phyloP scores from a whole-genome alignment of 2,329 filamentous ascomycete species.

The Venturia nashicola region DNA sequence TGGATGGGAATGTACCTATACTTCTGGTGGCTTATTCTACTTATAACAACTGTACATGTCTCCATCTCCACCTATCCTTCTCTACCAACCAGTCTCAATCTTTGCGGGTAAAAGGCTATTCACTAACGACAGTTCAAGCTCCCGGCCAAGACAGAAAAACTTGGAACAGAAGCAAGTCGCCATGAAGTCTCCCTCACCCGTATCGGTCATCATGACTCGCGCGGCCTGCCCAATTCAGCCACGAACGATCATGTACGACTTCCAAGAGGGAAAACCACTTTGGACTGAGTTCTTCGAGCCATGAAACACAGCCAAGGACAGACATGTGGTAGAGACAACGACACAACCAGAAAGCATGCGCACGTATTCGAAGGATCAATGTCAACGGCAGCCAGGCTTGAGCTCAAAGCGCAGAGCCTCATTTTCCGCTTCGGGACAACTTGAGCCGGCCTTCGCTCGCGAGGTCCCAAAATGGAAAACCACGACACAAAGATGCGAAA shows the following conservation, averaged over 20 bases:
- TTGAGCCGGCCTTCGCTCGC: neutral
- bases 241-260: neutral
- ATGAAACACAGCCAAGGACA: neutral
- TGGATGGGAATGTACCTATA: neutral
- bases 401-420: neutral
- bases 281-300: neutral
- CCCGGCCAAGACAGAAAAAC: neutral
- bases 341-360: neutral
- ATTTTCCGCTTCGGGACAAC: neutral
- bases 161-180: neutral
- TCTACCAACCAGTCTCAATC: neutral
- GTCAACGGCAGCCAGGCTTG: neutral
- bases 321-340: neutral
- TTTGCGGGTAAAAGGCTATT: neutral
- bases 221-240: neutral
- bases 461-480: neutral
- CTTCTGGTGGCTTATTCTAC: neutral
- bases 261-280: neutral
- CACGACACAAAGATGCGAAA: neutral
- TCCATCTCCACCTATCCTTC: neutral
- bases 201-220: neutral
- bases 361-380: neutral
- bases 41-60: neutral
- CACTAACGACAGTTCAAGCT: neutral
- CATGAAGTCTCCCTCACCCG: neutral